Evolutionary conservation across 768 basidiomycete genomes (phyloP), one percentile per base, ranked within the genome.

Genomic region (Leccinum disarticulatum): DNA sequence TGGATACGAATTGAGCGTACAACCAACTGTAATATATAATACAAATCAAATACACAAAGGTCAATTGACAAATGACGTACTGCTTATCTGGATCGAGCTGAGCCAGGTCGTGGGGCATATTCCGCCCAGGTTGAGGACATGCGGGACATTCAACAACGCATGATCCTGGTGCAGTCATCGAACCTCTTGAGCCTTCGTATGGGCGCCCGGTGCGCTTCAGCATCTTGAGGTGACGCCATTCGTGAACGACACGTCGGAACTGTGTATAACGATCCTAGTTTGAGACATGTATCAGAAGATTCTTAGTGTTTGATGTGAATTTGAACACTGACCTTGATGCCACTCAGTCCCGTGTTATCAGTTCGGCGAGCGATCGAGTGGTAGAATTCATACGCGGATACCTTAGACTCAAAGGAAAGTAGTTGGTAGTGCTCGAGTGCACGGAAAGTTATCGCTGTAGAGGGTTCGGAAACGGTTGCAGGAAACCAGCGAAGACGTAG

Each of bases 181-280:
- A 8, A 8, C 13, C 41, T 14, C 41, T n/a, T 8, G 15, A 8
- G 6, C 8, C 15, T 8, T 17, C 6, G 3, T 43, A 17, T 43
- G 14, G 14, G 7, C 41, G 41, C 15, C 41, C 41, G 8, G 41
- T 15, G n/a, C n/a, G n/a, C 15, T 2, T 63, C 69, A 72, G 38
- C 59, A 58, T 61, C 36, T 56, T 60, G 6, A 67, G 56, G 31
- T 74, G 66, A 1, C 67, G 46, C 64, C 65, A 74, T 55, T 72
- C 48, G 0, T 52, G 55, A 13, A 62, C 22, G 36, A 70, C 64
- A 1, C 61, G 41, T 36, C 61, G 7, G 11, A 72, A 63, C 4
- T 57, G 58, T 3, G 52, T 10, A 41, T 70, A 70, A 2, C 57
- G 53, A 43, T 66, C 58, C 60, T 55, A 13, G n/a, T 14, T 15